A percentile compares a stretch with the other conserved stretches of the same genome.
Evolutionary conservation across 805 yeast species (phyloP).

Genomic region (Myxozyma neglecta): DNA sequence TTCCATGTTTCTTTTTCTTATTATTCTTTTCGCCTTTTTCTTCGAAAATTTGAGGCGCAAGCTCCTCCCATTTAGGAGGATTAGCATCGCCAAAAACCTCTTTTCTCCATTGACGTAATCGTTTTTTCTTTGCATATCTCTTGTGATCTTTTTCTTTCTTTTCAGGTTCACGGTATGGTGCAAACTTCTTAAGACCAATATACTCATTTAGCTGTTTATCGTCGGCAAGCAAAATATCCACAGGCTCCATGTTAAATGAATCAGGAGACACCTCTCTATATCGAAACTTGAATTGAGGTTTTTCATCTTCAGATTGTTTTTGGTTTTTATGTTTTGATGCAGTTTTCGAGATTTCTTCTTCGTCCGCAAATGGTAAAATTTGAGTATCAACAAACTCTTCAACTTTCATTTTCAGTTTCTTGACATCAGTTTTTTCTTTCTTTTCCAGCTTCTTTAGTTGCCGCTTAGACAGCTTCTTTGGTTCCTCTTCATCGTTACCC

Average conservation of each 20-base stretch:
- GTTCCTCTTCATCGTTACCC: slow-evolving; percentile 2
- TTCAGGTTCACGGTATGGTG: slow-evolving; percentile 84
- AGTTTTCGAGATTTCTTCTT: slow-evolving; percentile 45
- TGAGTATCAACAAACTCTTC: slow-evolving; percentile 77
- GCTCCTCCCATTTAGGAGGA: slow-evolving; percentile 35
- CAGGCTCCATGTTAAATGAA: slow-evolving; percentile 75
- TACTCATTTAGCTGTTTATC: slow-evolving; percentile 81
- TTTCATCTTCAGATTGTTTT: neutral
- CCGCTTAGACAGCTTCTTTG: slow-evolving; percentile 30
- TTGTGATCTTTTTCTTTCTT: slow-evolving; percentile 73
- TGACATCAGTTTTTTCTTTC: slow-evolving; percentile 49
- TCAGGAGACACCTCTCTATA: slow-evolving; percentile 97
- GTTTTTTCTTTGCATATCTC: slow-evolving; percentile 76
- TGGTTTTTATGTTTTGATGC: neutral
- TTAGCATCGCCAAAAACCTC: slow-evolving; percentile 68
- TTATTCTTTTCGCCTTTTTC: neutral
- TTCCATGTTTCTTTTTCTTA: neutral
- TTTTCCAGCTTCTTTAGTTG: slow-evolving; percentile 38
- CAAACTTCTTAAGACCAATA: slow-evolving; percentile 87
- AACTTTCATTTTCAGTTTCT: slow-evolving; percentile 57
- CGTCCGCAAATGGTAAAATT: slow-evolving; percentile 48
- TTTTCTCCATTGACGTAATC: slow-evolving; percentile 87
- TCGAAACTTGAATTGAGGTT: slow-evolving; percentile 50
- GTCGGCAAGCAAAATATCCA: slow-evolving; percentile 88
- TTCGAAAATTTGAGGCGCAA: neutral